Base-by-base conservation (phyloP, 768 basidiomycete genomes). In the Tylopilus vinaceipallidus region DNA sequence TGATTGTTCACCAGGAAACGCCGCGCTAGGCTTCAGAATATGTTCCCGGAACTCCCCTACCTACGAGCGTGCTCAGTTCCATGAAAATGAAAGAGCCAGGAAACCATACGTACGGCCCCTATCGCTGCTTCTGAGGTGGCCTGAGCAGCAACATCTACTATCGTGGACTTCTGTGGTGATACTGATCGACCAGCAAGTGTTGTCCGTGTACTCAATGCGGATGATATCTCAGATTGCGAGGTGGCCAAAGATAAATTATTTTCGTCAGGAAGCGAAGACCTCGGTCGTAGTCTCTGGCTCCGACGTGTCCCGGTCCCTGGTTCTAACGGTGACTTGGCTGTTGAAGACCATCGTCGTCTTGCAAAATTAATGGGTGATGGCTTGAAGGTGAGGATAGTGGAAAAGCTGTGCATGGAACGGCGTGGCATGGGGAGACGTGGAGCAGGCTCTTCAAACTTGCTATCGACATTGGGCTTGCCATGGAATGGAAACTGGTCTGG, bases 311-410 rank as follows among this genome's bases (percentile, higher is more conserved):
- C 65, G 8, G 56, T 56, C 52, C 68, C 71, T 50, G 66, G 63
- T 35, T 66, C 67, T 47, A 67, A 53, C 30, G 65, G 65, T 40
- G 72, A 71, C 56, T 66, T 67, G 30, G 71, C 61, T 19, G 65
- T 58, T 35, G 74, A 75, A 52, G 71, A 76, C 83, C 83, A 84
- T 50, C 82, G 77, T 45, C 79, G 78, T 57, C 76, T 77, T 8
- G 83, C 82, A 61, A 81, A 83, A 56, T 76, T 75, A 64, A 78
- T 75, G n/a, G 83, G 83, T 32, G 81, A 79, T 14, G 84, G 84
- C 43, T 81, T 81, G 63, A 75, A 79, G 20, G 76, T 78, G 58
- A 82, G 59, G 26, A 77, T 71, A 24, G 70, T 73, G 42, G 74
- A 70, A 63, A 67, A 23, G 47, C 44, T 49, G 30, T 58, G 50